Conservation (phyloP, 306 rosid genomes). For the Calophaca sinica region DNA sequence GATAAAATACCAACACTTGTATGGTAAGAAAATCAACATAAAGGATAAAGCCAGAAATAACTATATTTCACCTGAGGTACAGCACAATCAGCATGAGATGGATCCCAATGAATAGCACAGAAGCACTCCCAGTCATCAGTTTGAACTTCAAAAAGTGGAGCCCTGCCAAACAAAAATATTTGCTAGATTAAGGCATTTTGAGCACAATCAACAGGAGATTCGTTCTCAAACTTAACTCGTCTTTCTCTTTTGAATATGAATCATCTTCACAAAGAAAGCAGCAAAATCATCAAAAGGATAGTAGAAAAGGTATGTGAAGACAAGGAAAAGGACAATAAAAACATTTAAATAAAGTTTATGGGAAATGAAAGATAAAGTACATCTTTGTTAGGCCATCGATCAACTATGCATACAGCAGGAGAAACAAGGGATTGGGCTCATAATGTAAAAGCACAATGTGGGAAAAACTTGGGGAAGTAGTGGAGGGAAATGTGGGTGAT, state of each 20-base stretch:
- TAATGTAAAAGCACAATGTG: too few species aligned
- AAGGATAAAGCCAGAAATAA: conserved; percentile 26
- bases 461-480: too few species aligned
- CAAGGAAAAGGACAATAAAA: conserved; percentile 3
- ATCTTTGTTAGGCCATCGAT: too few species aligned
- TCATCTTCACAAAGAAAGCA: background rate
- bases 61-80: conserved; percentile 60
- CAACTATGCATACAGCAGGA: too few species aligned
- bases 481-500: too few species aligned
- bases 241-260: conserved; percentile 14
- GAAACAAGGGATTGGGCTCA: too few species aligned
- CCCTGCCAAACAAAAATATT: conserved; percentile 53
- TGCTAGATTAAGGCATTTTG: conserved; percentile 20
- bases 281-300: background rate
- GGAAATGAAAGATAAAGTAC: background rate
- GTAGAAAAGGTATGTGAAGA: background rate
- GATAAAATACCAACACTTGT: background rate
- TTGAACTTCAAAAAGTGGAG: conserved; percentile 62
- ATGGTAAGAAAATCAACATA: conserved; percentile 16
- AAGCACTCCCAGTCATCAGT: conserved; percentile 64
- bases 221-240: background rate
- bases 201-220: conserved; percentile 12
- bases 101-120: conserved; percentile 66
- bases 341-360: background rate
- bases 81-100: conserved; percentile 66